Conservation (phyloP, 2,329 filamentous ascomycete genomes). For the Sporothrix phasma region DNA sequence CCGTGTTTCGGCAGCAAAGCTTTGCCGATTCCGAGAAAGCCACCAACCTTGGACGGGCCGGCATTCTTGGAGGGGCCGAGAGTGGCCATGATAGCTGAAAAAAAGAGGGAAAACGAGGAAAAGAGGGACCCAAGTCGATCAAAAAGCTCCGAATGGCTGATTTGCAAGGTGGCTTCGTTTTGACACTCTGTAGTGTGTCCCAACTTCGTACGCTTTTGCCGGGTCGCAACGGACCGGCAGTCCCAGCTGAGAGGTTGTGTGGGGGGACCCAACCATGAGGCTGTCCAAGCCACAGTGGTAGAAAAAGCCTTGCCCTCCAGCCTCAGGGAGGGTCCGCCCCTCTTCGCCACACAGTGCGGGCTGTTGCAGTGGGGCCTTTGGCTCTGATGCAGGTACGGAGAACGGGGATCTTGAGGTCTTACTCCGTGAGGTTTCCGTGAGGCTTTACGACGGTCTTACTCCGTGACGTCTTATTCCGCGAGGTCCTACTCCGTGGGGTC, state of each 20-base stretch:
- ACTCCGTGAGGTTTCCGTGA: too few species aligned
- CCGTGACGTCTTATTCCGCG: too few species aligned
- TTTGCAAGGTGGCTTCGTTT: neutral
- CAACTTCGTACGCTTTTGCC: too few species aligned
- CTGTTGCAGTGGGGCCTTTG: neutral
- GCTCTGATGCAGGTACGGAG: neutral
- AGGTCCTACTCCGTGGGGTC: too few species aligned
- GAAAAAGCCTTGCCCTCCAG: constrained; percentile 13
- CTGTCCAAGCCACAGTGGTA: neutral
- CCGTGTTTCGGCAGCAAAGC: neutral
- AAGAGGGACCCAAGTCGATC: neutral
- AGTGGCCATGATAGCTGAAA: constrained; percentile 9
- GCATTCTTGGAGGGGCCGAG: neutral
- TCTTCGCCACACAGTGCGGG: neutral
- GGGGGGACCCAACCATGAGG: constrained; percentile 7
- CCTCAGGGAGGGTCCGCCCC: neutral
- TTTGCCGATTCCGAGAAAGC: neutral
- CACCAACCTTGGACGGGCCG: neutral
- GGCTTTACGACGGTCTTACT: too few species aligned
- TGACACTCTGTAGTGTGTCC: too few species aligned
- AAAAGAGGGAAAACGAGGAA: neutral
- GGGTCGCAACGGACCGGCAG: neutral
- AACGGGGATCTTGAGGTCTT: too few species aligned
- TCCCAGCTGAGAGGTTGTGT: constrained; percentile 2
- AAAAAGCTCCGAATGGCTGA: neutral